Percentiles rank a stretch among this genome's conserved stretches.
Conservation (phyloP, 192 early-diverging fungal genomes). For the Allomyces macrogynus region DNA sequence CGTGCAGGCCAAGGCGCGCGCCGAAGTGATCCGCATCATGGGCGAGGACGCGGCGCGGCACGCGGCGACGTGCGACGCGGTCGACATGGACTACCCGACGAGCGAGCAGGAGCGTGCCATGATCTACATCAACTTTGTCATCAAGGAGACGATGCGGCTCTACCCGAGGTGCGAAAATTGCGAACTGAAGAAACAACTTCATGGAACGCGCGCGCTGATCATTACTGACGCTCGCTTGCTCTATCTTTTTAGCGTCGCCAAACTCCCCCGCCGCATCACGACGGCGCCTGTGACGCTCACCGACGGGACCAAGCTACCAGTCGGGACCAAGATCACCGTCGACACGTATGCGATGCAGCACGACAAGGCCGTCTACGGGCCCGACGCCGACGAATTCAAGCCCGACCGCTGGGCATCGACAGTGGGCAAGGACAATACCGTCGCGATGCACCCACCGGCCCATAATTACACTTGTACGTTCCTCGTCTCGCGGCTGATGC, state of each 20-base stretch:
- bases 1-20: conserved; percentile 30
- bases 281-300: not conserved
- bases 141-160: not conserved
- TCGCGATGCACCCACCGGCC: conserved; percentile 16
- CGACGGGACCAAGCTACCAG: not conserved
- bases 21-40: conserved; percentile 24
- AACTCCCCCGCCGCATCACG: not conserved
- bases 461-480: conserved; percentile 24
- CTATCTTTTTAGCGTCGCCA: not conserved
- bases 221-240: too few relatives aligned
- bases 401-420: conserved; percentile 8
- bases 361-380: not conserved
- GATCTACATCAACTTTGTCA: not conserved
- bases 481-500: conserved; percentile 9
- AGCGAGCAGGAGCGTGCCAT: not conserved
- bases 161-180: not conserved
- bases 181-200: too few relatives aligned
- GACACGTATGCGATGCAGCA: not conserved
- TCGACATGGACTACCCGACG: not conserved
- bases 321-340: not conserved
- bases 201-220: too few relatives aligned
- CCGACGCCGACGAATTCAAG: not conserved
- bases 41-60: conserved; percentile 22
- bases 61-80: not conserved
- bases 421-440: conserved; percentile 9